These are phyloP conservation scores for Backusella psychrophila DNA, from an alignment of 192 early-diverging fungal genomes.

Conservation along the genomic window DNA sequence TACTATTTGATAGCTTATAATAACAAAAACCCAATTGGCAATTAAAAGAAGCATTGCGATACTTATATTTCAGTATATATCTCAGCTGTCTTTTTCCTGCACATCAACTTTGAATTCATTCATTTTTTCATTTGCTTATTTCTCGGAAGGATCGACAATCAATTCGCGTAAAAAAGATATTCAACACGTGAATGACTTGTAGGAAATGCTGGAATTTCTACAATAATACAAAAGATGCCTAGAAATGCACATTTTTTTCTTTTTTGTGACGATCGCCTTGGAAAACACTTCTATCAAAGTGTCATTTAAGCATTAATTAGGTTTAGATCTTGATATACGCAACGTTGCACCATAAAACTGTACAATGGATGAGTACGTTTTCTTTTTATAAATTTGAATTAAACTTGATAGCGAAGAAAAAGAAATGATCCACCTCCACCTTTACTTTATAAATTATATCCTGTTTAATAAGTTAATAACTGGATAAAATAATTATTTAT, in stretches of 20 bases:
- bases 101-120: not conserved
- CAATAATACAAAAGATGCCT: not conserved
- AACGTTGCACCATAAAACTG: not conserved
- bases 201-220: not conserved
- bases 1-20: too few species aligned
- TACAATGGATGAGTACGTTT: not conserved
- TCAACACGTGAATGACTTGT: not conserved
- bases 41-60: too few species aligned
- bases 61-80: too few species aligned
- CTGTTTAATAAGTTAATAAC: not conserved
- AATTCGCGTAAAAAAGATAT: not conserved
- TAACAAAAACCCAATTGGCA: too few species aligned
- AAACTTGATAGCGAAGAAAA: not conserved
- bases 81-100: not conserved
- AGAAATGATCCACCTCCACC: not conserved
- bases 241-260: not conserved
- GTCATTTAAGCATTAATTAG: not conserved
- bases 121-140: not conserved
- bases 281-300: not conserved
- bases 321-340: not conserved
- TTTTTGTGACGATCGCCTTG: not conserved
- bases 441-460: not conserved
- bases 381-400: not conserved
- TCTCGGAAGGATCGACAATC: not conserved
- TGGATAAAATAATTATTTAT: not conserved